phyloP scores from a whole-genome alignment of 2,329 filamentous ascomycete genomes.

The Scytalidium sp. region DNA sequence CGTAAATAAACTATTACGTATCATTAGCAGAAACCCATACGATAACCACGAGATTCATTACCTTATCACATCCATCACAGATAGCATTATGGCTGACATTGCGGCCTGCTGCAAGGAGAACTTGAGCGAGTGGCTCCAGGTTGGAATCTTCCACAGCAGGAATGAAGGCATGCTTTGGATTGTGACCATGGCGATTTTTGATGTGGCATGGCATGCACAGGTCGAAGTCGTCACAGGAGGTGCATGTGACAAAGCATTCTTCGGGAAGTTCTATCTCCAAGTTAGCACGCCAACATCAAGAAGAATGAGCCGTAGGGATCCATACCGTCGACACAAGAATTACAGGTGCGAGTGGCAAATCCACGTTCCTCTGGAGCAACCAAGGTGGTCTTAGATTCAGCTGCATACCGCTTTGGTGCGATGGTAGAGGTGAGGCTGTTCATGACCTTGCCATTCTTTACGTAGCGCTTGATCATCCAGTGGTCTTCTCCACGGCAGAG shows the following conservation, averaged over 20 bases:
- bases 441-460: slow-evolving; percentile 74
- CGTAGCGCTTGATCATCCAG: slow-evolving; percentile 90
- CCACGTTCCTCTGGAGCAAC: slow-evolving; percentile 17
- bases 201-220: slow-evolving; percentile 82
- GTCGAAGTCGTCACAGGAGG: slow-evolving; percentile 83
- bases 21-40: slow-evolving; percentile 1
- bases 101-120: slow-evolving; percentile 74
- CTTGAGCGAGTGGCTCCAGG: slow-evolving; percentile 59
- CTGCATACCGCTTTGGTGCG: slow-evolving; percentile 52
- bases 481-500: slow-evolving; percentile 77
- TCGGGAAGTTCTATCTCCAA: slow-evolving; percentile 54
- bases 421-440: slow-evolving; percentile 85
- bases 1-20: slow-evolving; percentile 63
- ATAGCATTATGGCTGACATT: slow-evolving; percentile 82
- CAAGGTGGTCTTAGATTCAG: slow-evolving; percentile 22
- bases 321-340: slow-evolving; percentile 62
- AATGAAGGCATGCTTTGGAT: slow-evolving; percentile 80
- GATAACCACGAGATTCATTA: slow-evolving; percentile 21
- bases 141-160: slow-evolving; percentile 62
- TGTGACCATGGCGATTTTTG: slow-evolving; percentile 78
- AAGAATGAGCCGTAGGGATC: slow-evolving; percentile 3
- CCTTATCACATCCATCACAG: slow-evolving; percentile 88
- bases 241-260: slow-evolving; percentile 80
- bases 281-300: slow-evolving; percentile 24
- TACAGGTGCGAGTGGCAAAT: slow-evolving; percentile 47